A percentile compares a stretch with the other conserved stretches of the same genome.
These are phyloP conservation scores for Vigna radiata DNA, from an alignment of 306 rosid species.

Conservation along the genomic window DNA sequence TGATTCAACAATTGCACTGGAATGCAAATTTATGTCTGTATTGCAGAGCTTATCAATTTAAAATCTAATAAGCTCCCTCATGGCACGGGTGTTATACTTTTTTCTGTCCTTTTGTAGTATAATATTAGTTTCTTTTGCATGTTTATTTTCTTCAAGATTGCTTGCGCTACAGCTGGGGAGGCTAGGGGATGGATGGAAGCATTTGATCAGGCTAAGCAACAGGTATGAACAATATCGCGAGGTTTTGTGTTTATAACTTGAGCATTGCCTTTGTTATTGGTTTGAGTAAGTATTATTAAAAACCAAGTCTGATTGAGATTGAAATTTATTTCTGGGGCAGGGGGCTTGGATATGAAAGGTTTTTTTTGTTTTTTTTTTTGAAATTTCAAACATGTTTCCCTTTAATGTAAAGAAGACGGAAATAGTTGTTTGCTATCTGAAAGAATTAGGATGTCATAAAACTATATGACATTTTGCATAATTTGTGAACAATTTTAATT, in stretches of 20 bases:
- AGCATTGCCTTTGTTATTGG: constrained; percentile 34
- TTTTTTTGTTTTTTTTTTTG: constrained; percentile 25
- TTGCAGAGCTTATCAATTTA: constrained; percentile 34
- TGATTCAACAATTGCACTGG: constrained; percentile 25
- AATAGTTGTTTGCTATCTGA: constrained; percentile 31
- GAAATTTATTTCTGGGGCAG: constrained; percentile 32
- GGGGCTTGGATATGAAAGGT: constrained; percentile 30
- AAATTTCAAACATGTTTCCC: constrained; percentile 26
- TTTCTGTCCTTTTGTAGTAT: constrained; percentile 26
- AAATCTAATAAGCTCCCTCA: constrained; percentile 25
- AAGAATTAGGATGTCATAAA: constrained; percentile 27
- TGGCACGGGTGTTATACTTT: not conserved
- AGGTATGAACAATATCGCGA: constrained; percentile 61
- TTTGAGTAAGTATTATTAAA: constrained; percentile 15
- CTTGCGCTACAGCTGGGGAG: constrained; percentile 85
- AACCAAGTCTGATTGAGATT: constrained; percentile 35
- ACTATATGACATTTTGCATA: constrained; percentile 20
- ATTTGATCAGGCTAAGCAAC: constrained; percentile 96
- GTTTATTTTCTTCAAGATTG: constrained; percentile 66
- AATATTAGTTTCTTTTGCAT: constrained; percentile 41
- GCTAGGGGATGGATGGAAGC: constrained; percentile 91
- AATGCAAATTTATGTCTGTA: constrained; percentile 24
- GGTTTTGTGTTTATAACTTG: constrained; percentile 23
- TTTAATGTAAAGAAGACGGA: constrained; percentile 21
- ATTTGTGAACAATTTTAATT: constrained; percentile 39